Base-by-base conservation (phyloP, 2,329 filamentous ascomycete species). In the Exophiala xenobiotica region DNA sequence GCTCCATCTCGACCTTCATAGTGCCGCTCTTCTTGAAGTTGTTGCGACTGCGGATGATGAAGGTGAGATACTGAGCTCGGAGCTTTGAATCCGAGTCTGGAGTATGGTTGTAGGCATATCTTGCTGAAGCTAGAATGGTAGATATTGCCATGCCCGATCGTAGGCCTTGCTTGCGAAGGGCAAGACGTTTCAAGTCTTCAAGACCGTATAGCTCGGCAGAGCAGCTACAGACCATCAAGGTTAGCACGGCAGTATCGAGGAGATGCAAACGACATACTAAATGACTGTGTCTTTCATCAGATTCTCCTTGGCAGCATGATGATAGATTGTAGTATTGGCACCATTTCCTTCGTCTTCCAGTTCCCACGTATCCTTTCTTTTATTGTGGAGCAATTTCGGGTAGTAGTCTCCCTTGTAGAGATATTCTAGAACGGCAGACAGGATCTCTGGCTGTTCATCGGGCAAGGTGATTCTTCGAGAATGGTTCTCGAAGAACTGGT, bases 321-420 rank as follows among this genome's bases (percentile, higher is more conserved):
- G 83, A 60, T 85, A 86, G 57, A 95, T 77, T 4, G 85, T 90
- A 35, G 82, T 80, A 18, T 71, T 67, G 24, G 68, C 70, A 18
- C 19, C 72, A 70, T 57, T 77, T 67, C 52, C 77, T 1, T 71
- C 68, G 43, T 82, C 80, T 69, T 95, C 90, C n/a, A 96, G 75
- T 66, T 87, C 85, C 86, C 88, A 96, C 46, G 82, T 85, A 68
- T 89, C 84, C 49, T 82, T 81, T 58, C 85, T 83, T 75, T 90
- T 90, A 73, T 92, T 89, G 71, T 90, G 89, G 50, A 89, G 73
- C 19, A 95, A 78, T 14, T 87, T 86, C 2, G 91, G 90, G 62
- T 86, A 91, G 74, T 96, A 96, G 70, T 96, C 91, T 58, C 90
- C 90, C 72, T 95, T 95, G 79, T 95, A 95, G 50, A 96, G 82